Conservation (phyloP, 1,284 basidiomycete genomes). For the Phylloporus sp. region DNA sequence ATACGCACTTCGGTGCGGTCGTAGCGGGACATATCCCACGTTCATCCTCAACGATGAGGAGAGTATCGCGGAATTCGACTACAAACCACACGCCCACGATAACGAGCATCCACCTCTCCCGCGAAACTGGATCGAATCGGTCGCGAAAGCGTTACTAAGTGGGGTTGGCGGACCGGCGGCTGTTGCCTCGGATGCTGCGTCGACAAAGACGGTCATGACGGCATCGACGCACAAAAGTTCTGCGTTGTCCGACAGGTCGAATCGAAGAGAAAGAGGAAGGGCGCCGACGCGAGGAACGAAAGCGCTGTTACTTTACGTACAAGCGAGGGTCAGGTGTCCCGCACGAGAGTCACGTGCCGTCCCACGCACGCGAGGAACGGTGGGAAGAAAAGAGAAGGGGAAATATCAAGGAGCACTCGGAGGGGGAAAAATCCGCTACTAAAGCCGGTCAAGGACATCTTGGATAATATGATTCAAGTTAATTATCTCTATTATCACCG, state of each 20-base stretch:
- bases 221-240: constrained; percentile 33
- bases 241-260: constrained; percentile 46
- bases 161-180: constrained; percentile 41
- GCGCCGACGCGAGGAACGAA: constrained; percentile 13
- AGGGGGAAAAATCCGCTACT: constrained; percentile 32
- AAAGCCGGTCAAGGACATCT: too few relatives aligned
- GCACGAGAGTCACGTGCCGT: constrained; percentile 60
- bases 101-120: constrained; percentile 50
- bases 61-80: constrained; percentile 27
- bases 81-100: constrained; percentile 15
- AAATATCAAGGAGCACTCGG: constrained; percentile 7
- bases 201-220: constrained; percentile 22
- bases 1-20: constrained; percentile 15
- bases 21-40: constrained; percentile 18
- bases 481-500: too few relatives aligned
- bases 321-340: constrained; percentile 51
- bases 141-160: constrained; percentile 60
- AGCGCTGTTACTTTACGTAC: constrained; percentile 47
- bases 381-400: constrained; percentile 16
- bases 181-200: constrained; percentile 30
- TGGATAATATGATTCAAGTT: too few relatives aligned
- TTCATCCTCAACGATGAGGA: constrained; percentile 35
- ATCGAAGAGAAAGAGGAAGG: constrained; percentile 28
- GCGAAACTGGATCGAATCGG: constrained; percentile 63
- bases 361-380: constrained; percentile 49